Evolutionary conservation across 1,284 basidiomycete species (phyloP).

Genomic region (Amylostereum chailletii): DNA sequence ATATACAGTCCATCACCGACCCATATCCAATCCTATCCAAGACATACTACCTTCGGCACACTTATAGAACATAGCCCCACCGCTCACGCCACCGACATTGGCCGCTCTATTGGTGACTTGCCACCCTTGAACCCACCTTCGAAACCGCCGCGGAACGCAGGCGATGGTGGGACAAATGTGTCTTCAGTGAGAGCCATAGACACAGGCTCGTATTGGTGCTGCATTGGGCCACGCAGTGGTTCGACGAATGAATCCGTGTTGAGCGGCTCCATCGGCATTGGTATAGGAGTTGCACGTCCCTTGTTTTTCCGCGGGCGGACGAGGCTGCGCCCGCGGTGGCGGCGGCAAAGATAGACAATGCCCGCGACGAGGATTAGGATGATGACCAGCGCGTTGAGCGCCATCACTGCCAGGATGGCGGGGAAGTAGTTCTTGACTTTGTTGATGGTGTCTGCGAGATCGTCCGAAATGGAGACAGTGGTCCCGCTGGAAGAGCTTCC

Average conservation of each 20-base stretch:
- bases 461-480: slow-evolving; percentile 40
- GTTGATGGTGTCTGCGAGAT: slow-evolving; percentile 47
- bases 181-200: slow-evolving; percentile 72
- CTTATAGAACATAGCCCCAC: too few relatives aligned
- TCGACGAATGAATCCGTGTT: slow-evolving; percentile 16
- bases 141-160: slow-evolving; percentile 43
- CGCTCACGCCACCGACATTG: slow-evolving; percentile 35
- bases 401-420: slow-evolving; percentile 61
- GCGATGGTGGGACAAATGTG: slow-evolving; percentile 57
- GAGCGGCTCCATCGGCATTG: slow-evolving; percentile 35
- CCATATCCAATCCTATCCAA: too few relatives aligned
- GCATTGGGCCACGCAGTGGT: slow-evolving; percentile 6
- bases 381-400: slow-evolving; percentile 61
- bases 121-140: slow-evolving; percentile 21
- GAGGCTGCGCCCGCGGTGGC: slow-evolving; percentile 29
- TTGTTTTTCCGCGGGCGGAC: slow-evolving; percentile 30
- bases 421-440: slow-evolving; percentile 57
- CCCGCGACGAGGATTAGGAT: slow-evolving; percentile 45
- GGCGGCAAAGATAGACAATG: slow-evolving; percentile 36
- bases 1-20: too few relatives aligned
- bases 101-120: slow-evolving; percentile 24
- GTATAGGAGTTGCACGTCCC: slow-evolving; percentile 36
- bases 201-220: slow-evolving; percentile 55
- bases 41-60: too few relatives aligned
- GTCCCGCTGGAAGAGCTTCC: slow-evolving; percentile 22